phyloP scores from a whole-genome alignment of 2,329 filamentous ascomycete species.

The Cladophialophora chaetospira region DNA sequence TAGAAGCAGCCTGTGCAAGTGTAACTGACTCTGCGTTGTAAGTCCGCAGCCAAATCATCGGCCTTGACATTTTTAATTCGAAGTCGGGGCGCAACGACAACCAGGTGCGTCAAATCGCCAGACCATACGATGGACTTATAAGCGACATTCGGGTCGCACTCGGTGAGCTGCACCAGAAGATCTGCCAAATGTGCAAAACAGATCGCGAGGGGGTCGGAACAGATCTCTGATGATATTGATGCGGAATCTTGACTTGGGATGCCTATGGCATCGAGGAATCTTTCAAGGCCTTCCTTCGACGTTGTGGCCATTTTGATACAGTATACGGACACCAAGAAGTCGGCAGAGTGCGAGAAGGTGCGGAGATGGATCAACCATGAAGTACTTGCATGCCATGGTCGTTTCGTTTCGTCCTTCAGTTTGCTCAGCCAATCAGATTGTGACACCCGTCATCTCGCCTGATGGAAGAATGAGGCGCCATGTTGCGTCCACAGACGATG shows the following conservation, averaged over 20 bases:
- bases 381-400: background rate
- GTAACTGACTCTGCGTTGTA: constrained; percentile 15
- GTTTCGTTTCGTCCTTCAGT: background rate
- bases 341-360: background rate
- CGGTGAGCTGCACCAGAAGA: constrained; percentile 67
- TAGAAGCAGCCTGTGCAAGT: background rate
- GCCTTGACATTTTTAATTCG: constrained; percentile 72
- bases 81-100: constrained; percentile 76
- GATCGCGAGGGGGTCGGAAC: constrained; percentile 74
- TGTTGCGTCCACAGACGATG: background rate
- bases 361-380: background rate
- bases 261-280: constrained; percentile 31
- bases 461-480: background rate
- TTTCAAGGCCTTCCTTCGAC: constrained; percentile 33
- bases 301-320: constrained; percentile 14
- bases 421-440: background rate
- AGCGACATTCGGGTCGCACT: constrained; percentile 69
- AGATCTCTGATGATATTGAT: constrained; percentile 14
- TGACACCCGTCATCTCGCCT: background rate
- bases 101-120: constrained; percentile 78
- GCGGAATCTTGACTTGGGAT: constrained; percentile 28
- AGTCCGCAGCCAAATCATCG: constrained; percentile 59
- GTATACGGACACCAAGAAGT: background rate
- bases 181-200: constrained; percentile 77
- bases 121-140: constrained; percentile 80